Evolutionary conservation across 805 yeast genomes (phyloP), one percentile per base, ranked within the genome.

Genomic region (Barnettozyma vustinii): DNA sequence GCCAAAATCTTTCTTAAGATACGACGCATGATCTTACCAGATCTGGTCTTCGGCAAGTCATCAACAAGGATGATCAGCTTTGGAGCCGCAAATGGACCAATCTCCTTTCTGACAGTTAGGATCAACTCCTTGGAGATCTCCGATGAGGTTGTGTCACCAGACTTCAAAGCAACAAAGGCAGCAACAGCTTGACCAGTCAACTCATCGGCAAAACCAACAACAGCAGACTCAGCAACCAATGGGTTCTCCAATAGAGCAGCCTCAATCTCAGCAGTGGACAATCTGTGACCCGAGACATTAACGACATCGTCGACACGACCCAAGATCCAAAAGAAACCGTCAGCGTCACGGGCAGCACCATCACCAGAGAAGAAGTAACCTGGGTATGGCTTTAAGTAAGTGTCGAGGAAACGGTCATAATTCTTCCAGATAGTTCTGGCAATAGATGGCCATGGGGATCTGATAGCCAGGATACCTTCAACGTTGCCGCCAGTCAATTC

Each of bases 281-380:
- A 73, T 65, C 95, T 75, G 71, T 87, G 95, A 49, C 95, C 95
- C 33, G 89, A 81, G 39, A 87, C 94, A 63, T 87, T 87, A 46
- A 87, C 95, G 52, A 87, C 95, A 65, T 87, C 95, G 66, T 87
- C 95, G 52, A 87, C 94, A 71, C 95, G 77, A 49, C 95, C 95
- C 61, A 85, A 68, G 56, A 87, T 85, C 91, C 94, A 87, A 70
- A 80, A 83, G 72, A 79, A 87, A 6, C 95, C 95, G 63, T 86
- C 92, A 56, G 77, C 73, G 64, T 87, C 95, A 63, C 91, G 77
- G 18, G 90, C 92, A 25, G 92, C 94, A 69, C 95, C 95, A 69
- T 87, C 96, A 60, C 96, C 96, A 1, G 94, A 83, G 72, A 87
- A 87, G 71, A 85, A 87, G 65, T 77, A 80, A 44, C 90, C 90